A percentile compares a stretch with the other conserved stretches of the same genome.
These are phyloP conservation scores for Kwoniella shandongensis DNA, from an alignment of 768 basidiomycete genomes.

Conservation along the genomic window DNA sequence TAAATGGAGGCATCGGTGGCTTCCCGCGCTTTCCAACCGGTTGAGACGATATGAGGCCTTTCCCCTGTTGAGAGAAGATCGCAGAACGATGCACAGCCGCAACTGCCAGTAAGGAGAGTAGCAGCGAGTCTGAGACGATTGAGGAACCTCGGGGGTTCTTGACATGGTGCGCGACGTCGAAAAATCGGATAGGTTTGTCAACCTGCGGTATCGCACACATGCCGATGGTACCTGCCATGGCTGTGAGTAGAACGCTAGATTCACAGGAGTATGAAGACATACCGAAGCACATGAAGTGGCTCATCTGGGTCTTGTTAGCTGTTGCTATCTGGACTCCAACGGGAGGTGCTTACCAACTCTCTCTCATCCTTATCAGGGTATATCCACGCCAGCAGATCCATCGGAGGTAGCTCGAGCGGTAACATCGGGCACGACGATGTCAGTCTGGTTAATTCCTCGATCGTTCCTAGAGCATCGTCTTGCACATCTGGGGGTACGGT, in stretches of 20 bases:
- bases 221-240: constrained; percentile 2
- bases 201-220: constrained; percentile 8
- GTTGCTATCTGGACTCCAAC: no score
- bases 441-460: no score
- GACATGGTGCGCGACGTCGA: constrained; percentile 4
- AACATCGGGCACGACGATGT: no score
- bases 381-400: constrained; percentile 4
- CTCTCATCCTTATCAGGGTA: constrained; percentile 6
- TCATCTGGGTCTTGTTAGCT: background rate
- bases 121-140: constrained; percentile 6
- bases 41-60: background rate
- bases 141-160: constrained; percentile 4
- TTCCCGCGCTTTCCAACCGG: constrained; percentile 6
- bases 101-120: constrained; percentile 3
- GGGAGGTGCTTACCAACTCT: constrained; percentile 1
- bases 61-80: constrained; percentile 6
- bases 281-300: constrained; percentile 11
- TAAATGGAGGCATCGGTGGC: constrained; percentile 7
- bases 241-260: background rate
- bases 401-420: constrained; percentile 3
- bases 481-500: background rate
- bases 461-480: background rate
- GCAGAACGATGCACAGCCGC: constrained; percentile 8
- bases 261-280: background rate
- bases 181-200: constrained; percentile 9